Conservation (phyloP, 352 stramenopile species). For the Achlya hypogyna region DNA sequence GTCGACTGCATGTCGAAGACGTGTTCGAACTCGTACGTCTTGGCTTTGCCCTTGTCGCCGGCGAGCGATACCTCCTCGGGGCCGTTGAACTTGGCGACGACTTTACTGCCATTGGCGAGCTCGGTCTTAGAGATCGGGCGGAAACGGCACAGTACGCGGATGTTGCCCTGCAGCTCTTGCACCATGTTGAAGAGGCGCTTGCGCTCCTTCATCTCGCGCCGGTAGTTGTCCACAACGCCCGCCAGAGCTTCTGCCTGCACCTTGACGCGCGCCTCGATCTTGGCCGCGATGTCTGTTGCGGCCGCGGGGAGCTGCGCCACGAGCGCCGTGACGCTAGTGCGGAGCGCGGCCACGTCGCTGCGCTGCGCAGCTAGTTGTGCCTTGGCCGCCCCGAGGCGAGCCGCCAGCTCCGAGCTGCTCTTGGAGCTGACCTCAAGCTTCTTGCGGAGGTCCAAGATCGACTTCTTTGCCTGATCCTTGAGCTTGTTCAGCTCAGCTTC, state of each 20-base stretch:
- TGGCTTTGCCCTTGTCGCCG: slow-evolving; percentile 78
- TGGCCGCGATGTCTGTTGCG: slow-evolving; percentile 60
- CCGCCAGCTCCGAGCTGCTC: slow-evolving; percentile 46
- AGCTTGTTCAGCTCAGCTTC: slow-evolving; percentile 72
- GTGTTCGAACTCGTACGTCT: slow-evolving; percentile 79
- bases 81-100: slow-evolving; percentile 70
- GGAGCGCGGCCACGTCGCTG: slow-evolving; percentile 39
- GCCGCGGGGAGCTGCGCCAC: slow-evolving; percentile 50
- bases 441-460: slow-evolving; percentile 75
- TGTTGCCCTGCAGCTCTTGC: slow-evolving; percentile 95
- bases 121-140: slow-evolving; percentile 85
- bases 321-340: slow-evolving; percentile 38
- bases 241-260: slow-evolving; percentile 72
- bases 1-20: slow-evolving; percentile 73
- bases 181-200: slow-evolving; percentile 94
- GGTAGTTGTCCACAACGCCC: slow-evolving; percentile 84
- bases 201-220: slow-evolving; percentile 79
- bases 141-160: slow-evolving; percentile 94
- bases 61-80: slow-evolving; percentile 64
- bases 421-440: slow-evolving; percentile 55
- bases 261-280: slow-evolving; percentile 57
- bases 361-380: slow-evolving; percentile 41
- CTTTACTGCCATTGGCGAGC: slow-evolving; percentile 56
- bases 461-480: slow-evolving; percentile 82
- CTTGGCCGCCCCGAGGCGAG: slow-evolving; percentile 33